These are phyloP conservation scores for Globisporangium camurandrum DNA, from an alignment of 352 stramenopile genomes.

Conservation along the genomic window DNA sequence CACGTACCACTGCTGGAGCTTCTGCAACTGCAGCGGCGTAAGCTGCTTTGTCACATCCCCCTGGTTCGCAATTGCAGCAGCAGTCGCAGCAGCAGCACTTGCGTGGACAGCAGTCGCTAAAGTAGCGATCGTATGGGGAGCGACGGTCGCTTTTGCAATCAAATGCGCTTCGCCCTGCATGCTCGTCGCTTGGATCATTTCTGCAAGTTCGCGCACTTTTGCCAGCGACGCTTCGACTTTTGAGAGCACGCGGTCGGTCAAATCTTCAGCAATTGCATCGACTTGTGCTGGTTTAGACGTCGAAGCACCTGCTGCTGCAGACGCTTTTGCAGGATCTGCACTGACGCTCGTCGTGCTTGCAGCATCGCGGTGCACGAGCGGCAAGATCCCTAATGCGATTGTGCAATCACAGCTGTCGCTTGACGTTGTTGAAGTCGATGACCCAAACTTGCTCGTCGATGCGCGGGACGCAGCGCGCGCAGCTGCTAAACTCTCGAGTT, in stretches of 20 bases:
- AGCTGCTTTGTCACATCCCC: slow-evolving; percentile 48
- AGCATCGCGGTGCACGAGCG: slow-evolving; percentile 19
- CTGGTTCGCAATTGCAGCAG: slow-evolving; percentile 56
- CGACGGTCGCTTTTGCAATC: slow-evolving; percentile 65
- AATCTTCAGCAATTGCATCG: slow-evolving; percentile 64
- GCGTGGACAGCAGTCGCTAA: slow-evolving; percentile 53
- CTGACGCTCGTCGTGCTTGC: slow-evolving; percentile 5
- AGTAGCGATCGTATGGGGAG: slow-evolving; percentile 44
- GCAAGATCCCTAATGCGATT: slow-evolving; percentile 57
- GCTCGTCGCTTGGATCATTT: slow-evolving; percentile 77
- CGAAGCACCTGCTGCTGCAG: neutral
- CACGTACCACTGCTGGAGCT: slow-evolving; percentile 83
- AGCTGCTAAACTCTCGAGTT: slow-evolving; percentile 68
- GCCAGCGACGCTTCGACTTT: slow-evolving; percentile 72
- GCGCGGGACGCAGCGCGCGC: slow-evolving; percentile 42
- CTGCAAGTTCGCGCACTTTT: slow-evolving; percentile 59
- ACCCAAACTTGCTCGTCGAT: slow-evolving; percentile 15
- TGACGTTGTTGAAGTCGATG: no score
- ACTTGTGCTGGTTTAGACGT: slow-evolving; percentile 10
- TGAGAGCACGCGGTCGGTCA: slow-evolving; percentile 68
- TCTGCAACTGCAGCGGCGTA: slow-evolving; percentile 62
- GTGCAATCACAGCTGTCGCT: slow-evolving; percentile 46
- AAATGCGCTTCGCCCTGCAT: slow-evolving; percentile 81
- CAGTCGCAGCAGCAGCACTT: slow-evolving; percentile 51
- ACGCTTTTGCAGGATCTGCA: slow-evolving; percentile 1